Evolutionary conservation across 2,329 filamentous ascomycete species (phyloP).

Genomic region (Diaporthe caulivora): DNA sequence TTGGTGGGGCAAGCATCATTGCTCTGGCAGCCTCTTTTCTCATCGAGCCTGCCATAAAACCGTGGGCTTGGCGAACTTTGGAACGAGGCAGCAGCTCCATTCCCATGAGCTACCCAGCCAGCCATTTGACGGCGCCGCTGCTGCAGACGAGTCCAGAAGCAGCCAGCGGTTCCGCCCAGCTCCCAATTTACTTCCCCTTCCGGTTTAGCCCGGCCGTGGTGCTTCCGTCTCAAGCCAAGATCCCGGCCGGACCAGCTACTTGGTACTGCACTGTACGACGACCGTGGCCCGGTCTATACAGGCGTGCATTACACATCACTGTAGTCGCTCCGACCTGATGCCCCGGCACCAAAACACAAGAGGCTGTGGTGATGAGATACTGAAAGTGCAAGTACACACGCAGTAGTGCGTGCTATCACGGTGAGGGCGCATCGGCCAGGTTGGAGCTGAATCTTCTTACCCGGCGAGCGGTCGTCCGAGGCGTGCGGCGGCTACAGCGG

Average conservation of each 20-base stretch:
- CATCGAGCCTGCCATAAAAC: slow-evolving; percentile 1
- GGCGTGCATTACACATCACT: background rate
- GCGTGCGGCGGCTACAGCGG: slow-evolving; percentile 8
- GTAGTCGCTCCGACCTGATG: slow-evolving; percentile 10
- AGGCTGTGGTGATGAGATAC: background rate
- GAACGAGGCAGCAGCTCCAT: slow-evolving; percentile 20
- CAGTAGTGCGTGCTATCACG: background rate
- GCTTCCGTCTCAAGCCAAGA: background rate
- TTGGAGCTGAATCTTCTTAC: background rate
- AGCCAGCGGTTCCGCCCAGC: slow-evolving; percentile 18
- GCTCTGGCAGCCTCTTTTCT: background rate
- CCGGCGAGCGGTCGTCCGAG: background rate
- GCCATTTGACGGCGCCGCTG: slow-evolving; percentile 25
- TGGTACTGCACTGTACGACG: slow-evolving; percentile 16
- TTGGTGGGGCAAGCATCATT: slow-evolving; percentile 6
- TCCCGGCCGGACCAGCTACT: slow-evolving; percentile 26
- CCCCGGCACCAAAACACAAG: background rate
- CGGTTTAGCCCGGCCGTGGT: background rate
- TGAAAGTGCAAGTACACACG: background rate
- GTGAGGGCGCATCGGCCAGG: background rate
- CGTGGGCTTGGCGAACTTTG: slow-evolving; percentile 22
- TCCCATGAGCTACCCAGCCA: slow-evolving; percentile 27
- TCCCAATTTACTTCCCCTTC: slow-evolving; percentile 26
- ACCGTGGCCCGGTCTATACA: background rate
- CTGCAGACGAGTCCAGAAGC: slow-evolving; percentile 20